phyloP scores from a whole-genome alignment of 1,284 basidiomycete species.

The Trichosporon sp. region DNA sequence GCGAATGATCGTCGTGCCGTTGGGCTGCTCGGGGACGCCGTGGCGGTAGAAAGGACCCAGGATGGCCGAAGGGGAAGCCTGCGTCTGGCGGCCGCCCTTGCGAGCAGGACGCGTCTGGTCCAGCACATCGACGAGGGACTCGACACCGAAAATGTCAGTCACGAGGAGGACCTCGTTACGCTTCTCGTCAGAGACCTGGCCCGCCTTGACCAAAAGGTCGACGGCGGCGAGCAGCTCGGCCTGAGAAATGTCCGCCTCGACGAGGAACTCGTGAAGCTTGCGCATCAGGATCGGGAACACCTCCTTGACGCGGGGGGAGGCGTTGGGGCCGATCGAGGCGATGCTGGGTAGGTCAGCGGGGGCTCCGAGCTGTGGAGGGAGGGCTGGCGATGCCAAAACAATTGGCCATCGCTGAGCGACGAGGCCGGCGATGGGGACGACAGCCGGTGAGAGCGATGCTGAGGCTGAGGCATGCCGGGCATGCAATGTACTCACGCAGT shows the following conservation, averaged over 20 bases:
- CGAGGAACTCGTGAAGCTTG: constrained; percentile 38
- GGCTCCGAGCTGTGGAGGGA: not conserved
- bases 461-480: not conserved
- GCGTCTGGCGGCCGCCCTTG: constrained; percentile 10
- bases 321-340: constrained; percentile 25
- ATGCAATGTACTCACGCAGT: constrained; percentile 6
- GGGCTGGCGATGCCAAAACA: not conserved
- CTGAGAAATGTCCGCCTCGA: constrained; percentile 44
- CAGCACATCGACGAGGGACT: constrained; percentile 35
- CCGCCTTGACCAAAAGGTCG: constrained; percentile 43
- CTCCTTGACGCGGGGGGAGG: constrained; percentile 41
- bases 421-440: too few species aligned
- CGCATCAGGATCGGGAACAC: constrained; percentile 42
- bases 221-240: constrained; percentile 46
- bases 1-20: constrained; percentile 34
- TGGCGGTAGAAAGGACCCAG: constrained; percentile 31
- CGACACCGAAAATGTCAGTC: constrained; percentile 46
- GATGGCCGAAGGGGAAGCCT: constrained; percentile 37
- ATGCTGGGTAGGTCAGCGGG: constrained; percentile 9
- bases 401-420: too few species aligned
- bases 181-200: constrained; percentile 41
- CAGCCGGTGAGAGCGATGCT: too few species aligned
- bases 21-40: constrained; percentile 38
- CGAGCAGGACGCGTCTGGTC: constrained; percentile 19
- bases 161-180: constrained; percentile 48